A percentile compares a stretch with the other conserved stretches of the same genome.
phyloP scores from a whole-genome alignment of 257 asterid genomes.

The Gynochthodes officinalis region DNA sequence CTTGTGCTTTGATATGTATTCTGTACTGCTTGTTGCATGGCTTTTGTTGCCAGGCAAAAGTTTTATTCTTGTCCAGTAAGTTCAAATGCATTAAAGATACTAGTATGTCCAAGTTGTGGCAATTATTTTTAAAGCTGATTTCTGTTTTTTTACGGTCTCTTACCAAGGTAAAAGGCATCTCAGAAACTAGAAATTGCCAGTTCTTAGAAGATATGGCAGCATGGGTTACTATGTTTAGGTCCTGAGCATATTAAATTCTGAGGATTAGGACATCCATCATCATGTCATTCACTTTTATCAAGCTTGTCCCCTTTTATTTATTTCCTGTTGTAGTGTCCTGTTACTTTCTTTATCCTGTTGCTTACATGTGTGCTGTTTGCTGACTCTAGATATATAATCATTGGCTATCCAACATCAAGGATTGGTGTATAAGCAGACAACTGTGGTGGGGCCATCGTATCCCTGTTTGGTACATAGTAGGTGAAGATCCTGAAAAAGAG shows the following conservation, averaged over 20 bases:
- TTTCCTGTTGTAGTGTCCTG: background rate
- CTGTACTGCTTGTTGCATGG: background rate
- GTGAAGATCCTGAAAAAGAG: slow-evolving; percentile 81
- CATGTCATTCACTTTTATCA: background rate
- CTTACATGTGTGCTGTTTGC: slow-evolving; percentile 29
- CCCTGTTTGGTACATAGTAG: slow-evolving; percentile 95
- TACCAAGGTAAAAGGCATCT: background rate
- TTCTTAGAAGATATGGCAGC: background rate
- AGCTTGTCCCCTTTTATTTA: background rate
- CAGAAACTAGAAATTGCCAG: no score
- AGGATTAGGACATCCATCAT: background rate
- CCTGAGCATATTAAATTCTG: background rate
- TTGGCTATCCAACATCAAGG: slow-evolving; percentile 96
- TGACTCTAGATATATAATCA: slow-evolving; percentile 77
- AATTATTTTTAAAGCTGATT: background rate
- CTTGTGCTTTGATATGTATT: background rate
- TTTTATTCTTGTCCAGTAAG: background rate
- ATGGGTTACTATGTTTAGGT: background rate
- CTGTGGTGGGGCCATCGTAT: slow-evolving; percentile 99
- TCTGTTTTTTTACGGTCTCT: background rate
- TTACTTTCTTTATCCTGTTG: background rate
- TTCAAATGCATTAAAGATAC: background rate
- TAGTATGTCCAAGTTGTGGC: background rate
- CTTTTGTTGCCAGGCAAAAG: background rate
- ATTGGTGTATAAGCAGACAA: slow-evolving; percentile 99